phyloP scores from a whole-genome alignment of 164 flowering plant species.

The Platanus orientalis region DNA sequence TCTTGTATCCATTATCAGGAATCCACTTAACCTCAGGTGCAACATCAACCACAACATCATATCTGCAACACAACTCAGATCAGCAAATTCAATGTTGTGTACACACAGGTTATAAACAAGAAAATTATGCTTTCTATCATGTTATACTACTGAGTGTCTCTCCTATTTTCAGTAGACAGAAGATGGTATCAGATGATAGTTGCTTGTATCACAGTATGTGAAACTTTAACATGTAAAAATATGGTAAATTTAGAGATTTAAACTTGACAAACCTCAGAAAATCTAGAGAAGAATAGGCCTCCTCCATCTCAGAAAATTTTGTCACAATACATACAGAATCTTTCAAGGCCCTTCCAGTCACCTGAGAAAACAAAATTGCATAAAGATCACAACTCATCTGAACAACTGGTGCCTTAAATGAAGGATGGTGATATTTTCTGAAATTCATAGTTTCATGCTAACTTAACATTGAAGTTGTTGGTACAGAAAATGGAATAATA shows the following conservation, averaged over 20 bases:
- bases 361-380: slow-evolving; percentile 32
- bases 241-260: not conserved
- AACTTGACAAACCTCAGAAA: slow-evolving; percentile 54
- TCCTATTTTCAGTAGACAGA: not conserved
- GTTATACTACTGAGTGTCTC: no score
- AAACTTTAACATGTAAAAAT: not conserved
- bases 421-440: not conserved
- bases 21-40: slow-evolving; percentile 86
- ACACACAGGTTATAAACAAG: not conserved
- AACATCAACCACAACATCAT: slow-evolving; percentile 81
- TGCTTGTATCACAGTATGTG: not conserved
- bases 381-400: not conserved
- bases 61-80: slow-evolving; percentile 41
- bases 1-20: slow-evolving; percentile 78
- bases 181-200: not conserved
- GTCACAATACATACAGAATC: slow-evolving; percentile 81
- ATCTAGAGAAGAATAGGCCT: slow-evolving; percentile 43
- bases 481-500: not conserved
- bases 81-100: not conserved
- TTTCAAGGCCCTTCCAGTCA: slow-evolving; percentile 69
- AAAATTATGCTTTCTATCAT: no score
- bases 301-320: slow-evolving; percentile 70
- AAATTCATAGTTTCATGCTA: not conserved
- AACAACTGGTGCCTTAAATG: not conserved
- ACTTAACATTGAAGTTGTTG: not conserved